Evolutionary conservation across 2,329 filamentous ascomycete species (phyloP), one percentile per base, ranked within the genome.

Genomic region (Aspergillus hiratsukae): DNA sequence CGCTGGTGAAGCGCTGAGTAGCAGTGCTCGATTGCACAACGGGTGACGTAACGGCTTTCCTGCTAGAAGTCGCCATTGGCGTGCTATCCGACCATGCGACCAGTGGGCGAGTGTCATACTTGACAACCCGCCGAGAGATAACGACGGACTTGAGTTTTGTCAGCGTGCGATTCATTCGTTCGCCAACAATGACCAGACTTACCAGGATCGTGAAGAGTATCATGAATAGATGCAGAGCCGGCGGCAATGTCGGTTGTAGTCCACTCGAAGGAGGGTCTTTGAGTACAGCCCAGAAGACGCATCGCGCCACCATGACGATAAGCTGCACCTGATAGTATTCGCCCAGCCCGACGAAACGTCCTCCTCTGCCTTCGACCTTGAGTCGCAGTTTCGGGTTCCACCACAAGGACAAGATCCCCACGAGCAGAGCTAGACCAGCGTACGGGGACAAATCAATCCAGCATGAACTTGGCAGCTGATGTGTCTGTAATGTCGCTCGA

Each of bases 301-400:
- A 77, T 58, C 78, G 72, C 55, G 72, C 63, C 9, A 75, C 73
- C 57, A 80, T 66, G n/a, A 75, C 63, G 53, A 77, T 70, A n/a
- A 77, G 66, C 57, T 80, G 78, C 3, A 76, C 65, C 58, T 76
- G 65, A 58, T 80, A 81, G 59, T 78, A 81, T 55, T 78, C 72
- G 14, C 68, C 66, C 35, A 78, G 66, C 2, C 77, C 76, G 35
- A 66, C 55, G 43, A 80, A 71, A 17, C 74, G 70, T 8, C 75
- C 76, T 46, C 68, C 69, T 59, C 69, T 66, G 41, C 75, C 75
- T 54, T 74, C 68, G 14, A 79, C 64, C 62, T 78, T 79, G 49
- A 75, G 61, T 56, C 73, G 72, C 62, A 79, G 64, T 54, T 74
- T 75, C 8, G 78, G 78, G 58, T 81, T 80, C 76, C 77, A 81